phyloP scores from a whole-genome alignment of 2,329 filamentous ascomycete species.

The Neonectria neomacrospora region DNA sequence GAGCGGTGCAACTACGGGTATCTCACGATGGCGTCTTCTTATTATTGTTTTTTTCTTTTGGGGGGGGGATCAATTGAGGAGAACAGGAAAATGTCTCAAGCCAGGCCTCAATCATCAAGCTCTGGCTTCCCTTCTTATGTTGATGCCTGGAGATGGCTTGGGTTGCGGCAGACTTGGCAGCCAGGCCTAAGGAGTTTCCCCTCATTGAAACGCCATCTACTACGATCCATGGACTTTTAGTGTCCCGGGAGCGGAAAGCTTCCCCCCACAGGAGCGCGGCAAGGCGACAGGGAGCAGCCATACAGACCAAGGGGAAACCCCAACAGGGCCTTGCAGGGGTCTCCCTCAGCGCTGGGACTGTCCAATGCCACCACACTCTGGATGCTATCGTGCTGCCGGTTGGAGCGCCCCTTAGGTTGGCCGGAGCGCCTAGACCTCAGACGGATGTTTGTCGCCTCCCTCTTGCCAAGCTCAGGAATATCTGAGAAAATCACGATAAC shows the following conservation, averaged over 20 bases:
- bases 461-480: neutral
- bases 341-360: slow-evolving; percentile 21
- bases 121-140: neutral
- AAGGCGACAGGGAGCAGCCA: slow-evolving; percentile 16
- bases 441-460: neutral
- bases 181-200: neutral
- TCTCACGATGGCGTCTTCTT: slow-evolving; percentile 5
- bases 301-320: neutral
- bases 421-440: slow-evolving; percentile 28
- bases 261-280: slow-evolving; percentile 29
- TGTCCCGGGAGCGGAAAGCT: slow-evolving; percentile 10
- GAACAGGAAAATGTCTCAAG: neutral
- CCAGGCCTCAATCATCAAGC: neutral
- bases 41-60: too few relatives aligned
- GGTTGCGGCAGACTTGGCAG: neutral
- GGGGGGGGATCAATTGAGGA: neutral
- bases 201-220: neutral
- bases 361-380: slow-evolving; percentile 27
- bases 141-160: neutral
- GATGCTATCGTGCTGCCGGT: slow-evolving; percentile 12
- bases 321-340: slow-evolving; percentile 27
- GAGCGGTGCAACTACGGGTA: neutral
- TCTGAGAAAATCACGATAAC: slow-evolving; percentile 11
- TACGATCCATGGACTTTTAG: neutral
- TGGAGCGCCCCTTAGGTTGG: neutral